A percentile compares a stretch with the other conserved stretches of the same genome.
phyloP scores from a whole-genome alignment of 23 red algal genomes.

The Cyanidium caldarium region DNA sequence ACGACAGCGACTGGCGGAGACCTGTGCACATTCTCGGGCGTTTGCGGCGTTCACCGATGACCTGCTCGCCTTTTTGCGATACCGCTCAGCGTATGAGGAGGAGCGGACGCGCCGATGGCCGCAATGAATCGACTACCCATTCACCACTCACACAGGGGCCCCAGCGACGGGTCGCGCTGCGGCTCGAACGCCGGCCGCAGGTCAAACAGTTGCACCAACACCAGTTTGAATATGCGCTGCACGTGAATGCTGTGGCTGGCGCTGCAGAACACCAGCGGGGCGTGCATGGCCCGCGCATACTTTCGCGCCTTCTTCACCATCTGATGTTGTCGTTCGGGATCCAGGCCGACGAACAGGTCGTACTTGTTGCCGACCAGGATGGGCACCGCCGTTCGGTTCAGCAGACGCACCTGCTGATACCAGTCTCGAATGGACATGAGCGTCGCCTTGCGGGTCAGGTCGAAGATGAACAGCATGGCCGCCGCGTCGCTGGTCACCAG shows the following conservation, averaged over 20 bases:
- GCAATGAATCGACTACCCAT: not conserved
- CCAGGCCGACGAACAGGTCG: constrained; percentile 54
- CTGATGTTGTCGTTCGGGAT: constrained; percentile 53
- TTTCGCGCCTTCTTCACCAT: constrained; percentile 65
- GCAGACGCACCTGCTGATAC: constrained; percentile 74
- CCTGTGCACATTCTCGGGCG: not conserved
- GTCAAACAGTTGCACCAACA: constrained; percentile 72
- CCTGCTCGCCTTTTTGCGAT: not conserved
- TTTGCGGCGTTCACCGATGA: not conserved
- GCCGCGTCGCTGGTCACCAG: constrained; percentile 71
- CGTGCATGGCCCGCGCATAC: constrained; percentile 89
- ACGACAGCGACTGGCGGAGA: not conserved
- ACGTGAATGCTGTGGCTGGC: constrained; percentile 88
- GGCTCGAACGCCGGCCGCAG: constrained; percentile 13
- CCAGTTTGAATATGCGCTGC: constrained; percentile 90
- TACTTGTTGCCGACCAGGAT: constrained; percentile 97
- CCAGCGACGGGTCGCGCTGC: not conserved
- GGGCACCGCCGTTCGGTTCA: constrained; percentile 77
- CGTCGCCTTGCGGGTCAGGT: constrained; percentile 71
- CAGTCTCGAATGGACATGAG: constrained; percentile 76
- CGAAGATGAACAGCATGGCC: constrained; percentile 97
- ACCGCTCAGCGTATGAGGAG: not conserved
- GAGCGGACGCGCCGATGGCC: not conserved
- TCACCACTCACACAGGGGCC: not conserved
- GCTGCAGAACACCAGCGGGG: constrained; percentile 72